Evolutionary conservation across 139 green algal species (phyloP).

Genomic region (Volvox reticuliferus): DNA sequence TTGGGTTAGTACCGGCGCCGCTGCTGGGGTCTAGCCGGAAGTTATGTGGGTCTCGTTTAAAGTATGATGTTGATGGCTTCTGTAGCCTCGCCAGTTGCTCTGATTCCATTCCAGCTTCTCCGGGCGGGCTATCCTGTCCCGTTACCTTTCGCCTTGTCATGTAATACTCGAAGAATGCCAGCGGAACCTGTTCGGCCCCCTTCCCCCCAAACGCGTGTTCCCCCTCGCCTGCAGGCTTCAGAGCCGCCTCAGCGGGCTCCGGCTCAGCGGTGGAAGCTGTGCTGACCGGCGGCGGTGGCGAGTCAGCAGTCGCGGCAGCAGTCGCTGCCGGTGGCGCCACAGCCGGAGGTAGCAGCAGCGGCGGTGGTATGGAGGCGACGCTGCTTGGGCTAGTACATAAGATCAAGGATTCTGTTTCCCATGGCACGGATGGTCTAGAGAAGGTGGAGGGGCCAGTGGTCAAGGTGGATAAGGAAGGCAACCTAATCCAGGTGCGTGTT

Average conservation of each 20-base stretch:
- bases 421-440: neutral
- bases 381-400: conserved; percentile 33
- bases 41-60: too few species aligned
- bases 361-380: neutral
- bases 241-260: neutral
- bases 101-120: neutral
- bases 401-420: neutral
- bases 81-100: neutral
- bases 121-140: neutral
- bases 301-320: neutral
- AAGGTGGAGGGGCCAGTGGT: conserved; percentile 28
- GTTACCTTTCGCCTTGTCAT: neutral
- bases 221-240: neutral
- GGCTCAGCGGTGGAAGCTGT: neutral
- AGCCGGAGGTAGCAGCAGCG: too few species aligned
- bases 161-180: too few species aligned
- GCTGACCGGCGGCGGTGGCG: neutral
- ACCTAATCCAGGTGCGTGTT: conserved; percentile 33
- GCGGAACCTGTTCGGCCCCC: too few species aligned
- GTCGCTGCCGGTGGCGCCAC: neutral
- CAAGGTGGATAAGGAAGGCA: conserved; percentile 17
- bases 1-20: too few species aligned
- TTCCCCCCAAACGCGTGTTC: neutral
- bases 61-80: too few species aligned
- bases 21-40: too few species aligned